phyloP scores from a whole-genome alignment of 148 eudicot genomes.

The Nyssa sinensis region DNA sequence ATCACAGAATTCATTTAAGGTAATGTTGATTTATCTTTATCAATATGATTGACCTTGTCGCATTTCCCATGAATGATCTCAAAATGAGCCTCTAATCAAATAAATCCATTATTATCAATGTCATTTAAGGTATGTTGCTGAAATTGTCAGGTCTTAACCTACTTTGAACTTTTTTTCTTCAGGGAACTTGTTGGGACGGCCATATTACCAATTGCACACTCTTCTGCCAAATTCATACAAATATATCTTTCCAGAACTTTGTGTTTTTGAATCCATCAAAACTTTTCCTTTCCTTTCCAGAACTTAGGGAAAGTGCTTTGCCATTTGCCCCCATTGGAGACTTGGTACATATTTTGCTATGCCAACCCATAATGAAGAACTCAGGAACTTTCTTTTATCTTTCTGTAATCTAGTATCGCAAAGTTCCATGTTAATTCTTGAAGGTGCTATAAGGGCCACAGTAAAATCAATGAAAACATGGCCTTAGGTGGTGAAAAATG shows the following conservation, averaged over 20 bases:
- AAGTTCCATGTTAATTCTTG: too few species aligned
- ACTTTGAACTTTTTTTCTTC: conserved; percentile 7
- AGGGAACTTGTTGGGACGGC: conserved; percentile 30
- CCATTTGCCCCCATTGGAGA: neutral
- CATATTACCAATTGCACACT: conserved; percentile 25
- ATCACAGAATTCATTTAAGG: too few species aligned
- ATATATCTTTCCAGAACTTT: conserved; percentile 27
- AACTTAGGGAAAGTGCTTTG: too few species aligned
- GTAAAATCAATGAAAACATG: too few species aligned
- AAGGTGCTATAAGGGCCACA: too few species aligned
- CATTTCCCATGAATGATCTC: neutral
- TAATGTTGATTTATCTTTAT: neutral
- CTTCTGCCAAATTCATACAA: conserved; percentile 34
- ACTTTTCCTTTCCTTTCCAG: neutral
- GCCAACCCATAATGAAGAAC: neutral
- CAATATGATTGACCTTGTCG: neutral
- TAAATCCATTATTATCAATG: too few species aligned
- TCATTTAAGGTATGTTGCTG: too few species aligned
- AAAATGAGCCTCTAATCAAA: neutral
- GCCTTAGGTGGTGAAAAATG: too few species aligned
- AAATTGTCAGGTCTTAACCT: neutral
- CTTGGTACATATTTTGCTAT: too few species aligned
- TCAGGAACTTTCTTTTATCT: neutral
- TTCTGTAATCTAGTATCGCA: too few species aligned
- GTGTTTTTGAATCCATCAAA: too few species aligned